phyloP scores from a whole-genome alignment of 495 filamentous ascomycete species.

The Neurospora sp. region DNA sequence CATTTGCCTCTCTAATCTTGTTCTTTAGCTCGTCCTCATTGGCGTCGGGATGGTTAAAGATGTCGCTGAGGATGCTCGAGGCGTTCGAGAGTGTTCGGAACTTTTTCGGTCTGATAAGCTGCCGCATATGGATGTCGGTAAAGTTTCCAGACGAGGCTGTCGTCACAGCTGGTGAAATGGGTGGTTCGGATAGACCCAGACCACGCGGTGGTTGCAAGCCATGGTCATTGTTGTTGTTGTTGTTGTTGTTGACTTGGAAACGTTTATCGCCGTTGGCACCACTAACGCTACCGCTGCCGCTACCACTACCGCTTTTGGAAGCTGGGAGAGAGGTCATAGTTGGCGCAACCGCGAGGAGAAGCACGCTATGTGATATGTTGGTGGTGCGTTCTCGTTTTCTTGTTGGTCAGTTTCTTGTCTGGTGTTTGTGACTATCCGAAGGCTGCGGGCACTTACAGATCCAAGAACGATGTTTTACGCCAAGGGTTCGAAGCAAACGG shows the following conservation, averaged over 20 bases:
- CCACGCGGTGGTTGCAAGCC: background rate
- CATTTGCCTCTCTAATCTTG: slow-evolving; percentile 14
- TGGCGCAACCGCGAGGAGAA: background rate
- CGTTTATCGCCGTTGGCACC: background rate
- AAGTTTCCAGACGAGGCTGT: background rate
- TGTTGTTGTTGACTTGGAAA: background rate
- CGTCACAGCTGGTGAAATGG: background rate
- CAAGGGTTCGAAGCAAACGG: background rate
- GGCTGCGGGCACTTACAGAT: background rate
- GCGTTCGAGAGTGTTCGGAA: slow-evolving; percentile 13
- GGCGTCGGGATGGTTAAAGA: slow-evolving; percentile 15
- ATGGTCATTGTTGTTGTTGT: background rate
- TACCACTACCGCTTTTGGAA: background rate
- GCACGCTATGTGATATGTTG: background rate
- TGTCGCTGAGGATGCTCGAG: slow-evolving; percentile 15
- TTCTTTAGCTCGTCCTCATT: slow-evolving; percentile 8
- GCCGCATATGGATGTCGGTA: slow-evolving; percentile 4
- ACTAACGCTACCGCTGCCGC: background rate
- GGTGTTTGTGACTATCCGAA: background rate
- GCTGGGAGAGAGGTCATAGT: background rate
- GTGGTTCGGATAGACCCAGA: background rate
- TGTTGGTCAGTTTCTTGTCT: background rate
- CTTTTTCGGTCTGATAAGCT: slow-evolving; percentile 6
- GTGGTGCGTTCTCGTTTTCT: background rate
- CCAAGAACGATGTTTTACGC: background rate